Base-by-base conservation (phyloP, 768 basidiomycete genomes). In the Grammothele lineata region DNA sequence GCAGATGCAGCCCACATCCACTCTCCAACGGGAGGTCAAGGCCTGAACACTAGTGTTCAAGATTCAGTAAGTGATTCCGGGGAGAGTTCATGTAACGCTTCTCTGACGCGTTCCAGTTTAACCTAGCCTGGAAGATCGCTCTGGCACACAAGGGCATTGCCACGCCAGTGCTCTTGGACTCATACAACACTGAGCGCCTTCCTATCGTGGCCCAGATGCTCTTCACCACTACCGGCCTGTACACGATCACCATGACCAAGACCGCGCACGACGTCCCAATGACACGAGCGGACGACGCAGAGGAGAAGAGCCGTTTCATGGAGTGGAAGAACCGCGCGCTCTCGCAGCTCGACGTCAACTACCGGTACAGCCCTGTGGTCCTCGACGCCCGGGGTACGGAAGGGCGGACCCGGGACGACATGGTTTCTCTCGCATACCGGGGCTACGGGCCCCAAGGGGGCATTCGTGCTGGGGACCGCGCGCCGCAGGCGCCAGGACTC, bases 1-100 rank as follows among this genome's bases (percentile, higher is more conserved):
- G 14, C 45, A 79, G 77, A 80, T 53, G 70, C 73, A 21, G 75
- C 73, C 0, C 78, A 79, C 46, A 62, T 69, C 19, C 74, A 76
- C 46, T 67, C 67, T 24, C 72, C 71, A 12, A 63, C 63, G 6
- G 75, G 74, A 15, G 73, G 68, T 1, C 73, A 65, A 45, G 65
- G 65, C 2, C 44, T 64, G 33, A 67, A 67, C 48, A 54, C 58
- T 10, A 56, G 62, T 27, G 47, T 66, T 6, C 57, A 60, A 21
- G 62, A 64, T 37, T 52, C 60, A 7, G 58, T 60, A 32, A n/a
- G 60, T 52, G 14, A n/a, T n/a, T n/a, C n/a, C n/a, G n/a, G n/a
- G n/a, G n/a, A n/a, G n/a, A n/a, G n/a, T n/a, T n/a, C n/a, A n/a
- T n/a, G n/a, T n/a, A n/a, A n/a, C n/a, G n/a, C n/a, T n/a, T n/a